Evolutionary conservation across 306 rosid species (phyloP).

Genomic region (Sophora flavescens): DNA sequence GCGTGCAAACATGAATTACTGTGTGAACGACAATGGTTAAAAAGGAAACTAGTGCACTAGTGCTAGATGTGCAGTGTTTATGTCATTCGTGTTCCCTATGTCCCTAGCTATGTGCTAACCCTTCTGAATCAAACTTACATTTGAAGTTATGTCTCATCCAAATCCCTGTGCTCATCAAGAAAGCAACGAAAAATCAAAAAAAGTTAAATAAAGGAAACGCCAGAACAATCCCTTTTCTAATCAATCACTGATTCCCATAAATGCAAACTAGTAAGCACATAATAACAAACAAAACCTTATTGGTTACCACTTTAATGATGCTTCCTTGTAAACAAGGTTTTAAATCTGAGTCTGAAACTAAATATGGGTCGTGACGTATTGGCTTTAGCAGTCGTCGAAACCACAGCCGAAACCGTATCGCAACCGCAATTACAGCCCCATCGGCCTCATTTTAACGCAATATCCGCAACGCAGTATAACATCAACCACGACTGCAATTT

Average conservation of each 20-base stretch:
- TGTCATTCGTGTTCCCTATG: slow-evolving; percentile 49
- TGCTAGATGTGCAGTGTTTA: slow-evolving; percentile 43
- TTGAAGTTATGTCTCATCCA: slow-evolving; percentile 42
- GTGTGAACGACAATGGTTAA: slow-evolving; percentile 38
- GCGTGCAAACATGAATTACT: slow-evolving; percentile 48
- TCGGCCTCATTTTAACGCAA: no score
- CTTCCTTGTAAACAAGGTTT: no score
- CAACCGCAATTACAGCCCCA: no score
- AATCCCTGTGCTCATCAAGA: slow-evolving; percentile 44
- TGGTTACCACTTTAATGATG: slow-evolving; percentile 10
- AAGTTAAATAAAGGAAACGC: slow-evolving; percentile 35
- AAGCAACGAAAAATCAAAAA: slow-evolving; percentile 40
- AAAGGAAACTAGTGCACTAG: slow-evolving; percentile 36
- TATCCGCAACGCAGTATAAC: no score
- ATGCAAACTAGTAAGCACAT: background rate
- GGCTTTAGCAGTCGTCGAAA: no score
- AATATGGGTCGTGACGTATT: no score
- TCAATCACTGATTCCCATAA: slow-evolving; percentile 48
- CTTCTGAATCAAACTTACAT: slow-evolving; percentile 43
- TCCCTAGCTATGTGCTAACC: slow-evolving; percentile 40
- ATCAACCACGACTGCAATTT: no score
- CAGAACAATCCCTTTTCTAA: slow-evolving; percentile 24
- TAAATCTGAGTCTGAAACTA: no score
- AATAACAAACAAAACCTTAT: slow-evolving; percentile 1
- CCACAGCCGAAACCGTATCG: no score